These are phyloP conservation scores for Polyplosphaeria fusca DNA, from an alignment of 495 filamentous ascomycete genomes.

Conservation along the genomic window DNA sequence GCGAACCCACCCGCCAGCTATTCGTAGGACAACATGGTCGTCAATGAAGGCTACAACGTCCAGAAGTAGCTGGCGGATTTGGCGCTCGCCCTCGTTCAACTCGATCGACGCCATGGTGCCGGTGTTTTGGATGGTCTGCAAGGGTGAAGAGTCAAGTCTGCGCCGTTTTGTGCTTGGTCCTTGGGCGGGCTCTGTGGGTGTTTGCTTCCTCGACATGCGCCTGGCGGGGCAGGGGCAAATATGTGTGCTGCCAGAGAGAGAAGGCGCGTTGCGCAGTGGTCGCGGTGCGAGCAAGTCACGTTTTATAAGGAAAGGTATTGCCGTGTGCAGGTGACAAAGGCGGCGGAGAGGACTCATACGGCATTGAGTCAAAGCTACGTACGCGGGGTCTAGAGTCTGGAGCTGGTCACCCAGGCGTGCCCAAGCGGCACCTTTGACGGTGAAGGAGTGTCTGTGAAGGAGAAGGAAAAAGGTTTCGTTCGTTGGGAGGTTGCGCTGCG, in stretches of 20 bases:
- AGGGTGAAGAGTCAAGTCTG: constrained; percentile 12
- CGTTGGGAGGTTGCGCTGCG: no score
- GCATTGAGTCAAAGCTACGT: no score
- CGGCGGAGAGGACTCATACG: no score
- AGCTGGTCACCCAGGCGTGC: no score
- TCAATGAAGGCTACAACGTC: constrained; percentile 71
- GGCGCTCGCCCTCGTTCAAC: constrained; percentile 65
- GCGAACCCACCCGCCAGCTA: constrained; percentile 97
- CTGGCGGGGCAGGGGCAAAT: no score
- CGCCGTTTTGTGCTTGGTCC: constrained; percentile 23
- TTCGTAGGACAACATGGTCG: constrained; percentile 64
- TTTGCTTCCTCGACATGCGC: constrained; percentile 14
- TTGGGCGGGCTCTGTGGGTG: neutral
- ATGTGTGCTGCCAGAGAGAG: no score
- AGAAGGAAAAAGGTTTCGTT: no score
- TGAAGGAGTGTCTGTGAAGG: no score
- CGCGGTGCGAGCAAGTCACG: neutral
- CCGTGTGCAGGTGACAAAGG: constrained; percentile 18
- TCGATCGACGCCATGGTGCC: constrained; percentile 33
- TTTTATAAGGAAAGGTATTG: constrained; percentile 2
- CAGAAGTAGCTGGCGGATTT: constrained; percentile 66
- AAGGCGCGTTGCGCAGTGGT: no score
- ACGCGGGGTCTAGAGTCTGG: no score
- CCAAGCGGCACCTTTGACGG: no score
- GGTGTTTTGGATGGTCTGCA: constrained; percentile 9